Evolutionary conservation across 495 filamentous ascomycete species (phyloP).

Genomic region (Penicillium bovifimosum): DNA sequence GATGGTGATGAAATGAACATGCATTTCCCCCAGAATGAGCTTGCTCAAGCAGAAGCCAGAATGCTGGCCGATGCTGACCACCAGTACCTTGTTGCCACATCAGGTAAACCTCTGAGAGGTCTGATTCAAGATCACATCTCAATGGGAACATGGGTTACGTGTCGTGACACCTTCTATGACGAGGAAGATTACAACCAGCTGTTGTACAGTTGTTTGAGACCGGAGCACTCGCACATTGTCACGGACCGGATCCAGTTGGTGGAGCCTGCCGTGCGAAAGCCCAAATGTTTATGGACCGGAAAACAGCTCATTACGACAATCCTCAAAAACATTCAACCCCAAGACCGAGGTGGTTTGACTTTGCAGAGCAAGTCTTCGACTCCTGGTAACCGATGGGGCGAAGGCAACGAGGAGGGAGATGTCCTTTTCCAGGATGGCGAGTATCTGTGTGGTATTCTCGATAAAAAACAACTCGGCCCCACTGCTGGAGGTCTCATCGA

Average conservation of each 20-base stretch:
- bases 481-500: conserved; percentile 84
- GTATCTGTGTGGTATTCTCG: conserved; percentile 83
- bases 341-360: conserved; percentile 68
- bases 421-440: conserved; percentile 85
- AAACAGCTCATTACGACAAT: conserved; percentile 96
- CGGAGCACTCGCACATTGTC: conserved; percentile 78
- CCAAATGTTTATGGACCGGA: conserved; percentile 84
- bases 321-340: conserved; percentile 80
- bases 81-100: conserved; percentile 91
- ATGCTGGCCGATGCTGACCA: conserved; percentile 94
- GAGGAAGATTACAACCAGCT: conserved; percentile 87
- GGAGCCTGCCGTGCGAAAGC: conserved; percentile 76
- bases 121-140: conserved; percentile 98
- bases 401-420: conserved; percentile 63
- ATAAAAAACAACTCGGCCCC: conserved; percentile 93
- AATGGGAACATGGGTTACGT: conserved; percentile 85
- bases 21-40: conserved; percentile 98
- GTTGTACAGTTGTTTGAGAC: conserved; percentile 80
- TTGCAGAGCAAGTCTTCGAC: conserved; percentile 74
- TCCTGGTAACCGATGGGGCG: conserved; percentile 68
- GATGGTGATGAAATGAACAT: conserved; percentile 99
- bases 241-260: conserved; percentile 68
- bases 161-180: conserved; percentile 87
- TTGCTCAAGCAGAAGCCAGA: conserved; percentile 85
- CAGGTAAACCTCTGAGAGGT: conserved; percentile 90